Base-by-base conservation (phyloP, 345 rosid genomes). In the Cardamine chenopodiifolia region DNA sequence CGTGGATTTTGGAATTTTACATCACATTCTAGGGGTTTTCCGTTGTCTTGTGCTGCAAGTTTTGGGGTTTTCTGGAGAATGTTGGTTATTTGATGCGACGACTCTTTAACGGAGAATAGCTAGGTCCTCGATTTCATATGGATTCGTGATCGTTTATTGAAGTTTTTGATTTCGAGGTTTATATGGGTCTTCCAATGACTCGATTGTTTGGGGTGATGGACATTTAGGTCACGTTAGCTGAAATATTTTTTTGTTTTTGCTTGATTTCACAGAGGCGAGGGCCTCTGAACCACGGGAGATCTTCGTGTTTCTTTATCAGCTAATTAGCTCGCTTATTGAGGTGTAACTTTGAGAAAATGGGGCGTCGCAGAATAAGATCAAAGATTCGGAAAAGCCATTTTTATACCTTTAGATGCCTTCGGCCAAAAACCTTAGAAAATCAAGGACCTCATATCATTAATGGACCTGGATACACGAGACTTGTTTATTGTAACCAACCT, bases 311-410 rank as follows among this genome's bases (percentile, higher is more conserved):
- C n/a, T n/a, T n/a, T n/a, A n/a, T n/a, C 66, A 35, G 25, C 39
- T 62, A 28, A 15, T 19, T 15, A 17, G 20, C 60, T 19, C 10
- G 11, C 22, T n/a, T 1, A 0, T 42, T 47, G 57, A 58, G 65
- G 45, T 70, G 47, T 31, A 39, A 14, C 25, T 59, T 50, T 42
- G 49, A 20, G 40, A 59, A 56, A 73, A 94, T 94, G 98, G 78
- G 89, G 48, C 68, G 87, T 50, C 89, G 96, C 5, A 85, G 90
- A 71, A 87, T 94, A 77, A 83, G 96, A 83, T 87, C 85, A 18
- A 90, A 81, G 89, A 55, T 77, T 6, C 73, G 87, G 39, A 81
- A 88, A 72, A 88, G 93, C 83, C 85, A 85, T 69, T 86, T 91
- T 64, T 91, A 94, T 62, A 90, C 98, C 4, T 94, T 94, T 37